phyloP scores from a whole-genome alignment of 768 basidiomycete genomes.

The Pleurotus ostreatus region DNA sequence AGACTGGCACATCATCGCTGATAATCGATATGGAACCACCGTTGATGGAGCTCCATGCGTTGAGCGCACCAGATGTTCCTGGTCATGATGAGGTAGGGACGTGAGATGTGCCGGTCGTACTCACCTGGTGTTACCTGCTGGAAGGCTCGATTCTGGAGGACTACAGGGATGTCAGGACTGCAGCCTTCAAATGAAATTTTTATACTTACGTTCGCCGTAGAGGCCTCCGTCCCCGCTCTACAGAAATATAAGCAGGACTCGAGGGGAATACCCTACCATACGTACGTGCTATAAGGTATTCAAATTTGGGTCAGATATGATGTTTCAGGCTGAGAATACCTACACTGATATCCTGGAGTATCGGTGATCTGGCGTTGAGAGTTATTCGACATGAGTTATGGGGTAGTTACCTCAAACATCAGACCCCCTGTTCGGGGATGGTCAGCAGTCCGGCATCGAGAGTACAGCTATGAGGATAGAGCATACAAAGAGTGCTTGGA shows the following conservation, averaged over 20 bases:
- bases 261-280: neutral
- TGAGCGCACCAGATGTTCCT: slow-evolving; percentile 38
- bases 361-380: neutral
- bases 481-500: slow-evolving; percentile 49
- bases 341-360: slow-evolving; percentile 55
- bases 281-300: slow-evolving; percentile 27
- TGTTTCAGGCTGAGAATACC: slow-evolving; percentile 17
- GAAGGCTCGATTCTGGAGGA: slow-evolving; percentile 67
- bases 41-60: slow-evolving; percentile 48
- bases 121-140: slow-evolving; percentile 56
- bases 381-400: neutral
- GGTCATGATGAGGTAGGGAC: neutral
- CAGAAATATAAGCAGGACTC: neutral
- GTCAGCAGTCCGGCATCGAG: neutral
- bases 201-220: slow-evolving; percentile 50
- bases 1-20: slow-evolving; percentile 47
- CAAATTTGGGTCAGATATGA: neutral
- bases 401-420: slow-evolving; percentile 51
- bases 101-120: neutral
- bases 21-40: slow-evolving; percentile 46
- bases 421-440: slow-evolving; percentile 34
- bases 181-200: neutral
- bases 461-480: neutral
- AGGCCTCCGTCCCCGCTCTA: slow-evolving; percentile 67
- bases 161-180: slow-evolving; percentile 22